A percentile compares a stretch with the other conserved stretches of the same genome.
phyloP scores from a whole-genome alignment of 2,329 filamentous ascomycete species.

The Trichoderma sp. region DNA sequence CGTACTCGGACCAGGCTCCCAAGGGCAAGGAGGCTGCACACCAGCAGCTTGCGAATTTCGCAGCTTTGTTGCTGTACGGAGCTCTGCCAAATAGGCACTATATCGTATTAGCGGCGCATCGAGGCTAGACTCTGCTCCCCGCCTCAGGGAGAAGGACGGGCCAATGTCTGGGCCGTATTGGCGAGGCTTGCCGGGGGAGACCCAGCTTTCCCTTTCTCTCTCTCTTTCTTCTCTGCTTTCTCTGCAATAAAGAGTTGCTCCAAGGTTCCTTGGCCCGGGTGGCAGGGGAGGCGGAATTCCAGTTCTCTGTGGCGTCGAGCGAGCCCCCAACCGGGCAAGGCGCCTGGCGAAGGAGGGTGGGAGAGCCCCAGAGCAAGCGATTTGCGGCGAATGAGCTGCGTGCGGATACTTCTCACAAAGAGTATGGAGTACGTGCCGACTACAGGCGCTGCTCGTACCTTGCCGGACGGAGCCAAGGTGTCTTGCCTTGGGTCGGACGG shows the following conservation, averaged over 20 bases:
- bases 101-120: not conserved
- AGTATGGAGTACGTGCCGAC: not conserved
- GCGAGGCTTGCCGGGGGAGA: not conserved
- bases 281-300: constrained; percentile 21
- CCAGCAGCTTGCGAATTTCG: not conserved
- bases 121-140: not conserved
- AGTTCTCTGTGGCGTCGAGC: constrained; percentile 28
- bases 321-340: constrained; percentile 28
- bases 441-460: not conserved
- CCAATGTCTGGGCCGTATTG: constrained; percentile 4
- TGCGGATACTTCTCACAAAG: constrained; percentile 1
- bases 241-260: constrained; percentile 8
- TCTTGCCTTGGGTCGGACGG: not conserved
- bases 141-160: not conserved
- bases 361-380: constrained; percentile 14
- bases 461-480: not conserved
- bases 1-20: constrained; percentile 15
- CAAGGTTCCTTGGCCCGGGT: not conserved
- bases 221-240: not conserved
- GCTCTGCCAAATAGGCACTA: not conserved
- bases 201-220: not conserved
- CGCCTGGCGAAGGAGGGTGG: constrained; percentile 27
- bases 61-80: not conserved
- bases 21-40: not conserved
- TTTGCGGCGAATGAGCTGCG: constrained; percentile 20